Percentiles rank a stretch among this genome's conserved stretches.
phyloP scores from a whole-genome alignment of 2,329 filamentous ascomycete species.

The Colletotrichum tropicicola region DNA sequence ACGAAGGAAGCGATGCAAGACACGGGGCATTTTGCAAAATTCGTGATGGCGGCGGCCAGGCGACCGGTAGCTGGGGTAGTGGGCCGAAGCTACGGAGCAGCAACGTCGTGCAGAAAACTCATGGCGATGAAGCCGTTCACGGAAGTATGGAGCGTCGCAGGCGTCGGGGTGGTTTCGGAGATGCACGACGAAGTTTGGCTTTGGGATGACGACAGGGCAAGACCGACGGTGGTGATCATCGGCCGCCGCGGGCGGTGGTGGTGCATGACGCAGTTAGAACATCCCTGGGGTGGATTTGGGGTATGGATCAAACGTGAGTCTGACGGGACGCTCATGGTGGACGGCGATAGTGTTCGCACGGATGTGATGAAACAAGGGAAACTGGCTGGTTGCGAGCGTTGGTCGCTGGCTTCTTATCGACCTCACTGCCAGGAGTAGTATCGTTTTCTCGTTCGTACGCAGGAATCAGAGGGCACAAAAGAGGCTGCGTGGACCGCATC shows the following conservation, averaged over 20 bases:
- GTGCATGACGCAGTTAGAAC: constrained; percentile 1
- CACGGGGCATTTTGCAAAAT: background rate
- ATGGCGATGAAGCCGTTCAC: constrained; percentile 10
- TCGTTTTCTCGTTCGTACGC: background rate
- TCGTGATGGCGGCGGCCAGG: background rate
- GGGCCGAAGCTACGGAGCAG: too few relatives aligned
- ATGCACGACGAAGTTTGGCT: constrained; percentile 9
- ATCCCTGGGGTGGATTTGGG: constrained; percentile 1
- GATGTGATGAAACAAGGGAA: constrained; percentile 22
- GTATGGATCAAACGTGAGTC: constrained; percentile 7
- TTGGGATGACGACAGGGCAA: constrained; percentile 3
- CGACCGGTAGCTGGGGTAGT: too few relatives aligned
- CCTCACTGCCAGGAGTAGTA: background rate
- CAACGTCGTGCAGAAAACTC: background rate
- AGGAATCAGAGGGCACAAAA: too few relatives aligned
- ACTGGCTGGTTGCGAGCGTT: background rate
- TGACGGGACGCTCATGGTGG: background rate
- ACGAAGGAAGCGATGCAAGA: background rate
- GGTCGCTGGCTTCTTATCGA: background rate
- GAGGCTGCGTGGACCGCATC: background rate
- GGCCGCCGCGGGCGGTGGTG: background rate
- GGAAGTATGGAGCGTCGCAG: constrained; percentile 6
- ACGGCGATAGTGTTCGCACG: constrained; percentile 6
- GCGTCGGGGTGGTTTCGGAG: background rate
- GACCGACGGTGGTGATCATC: background rate